A percentile compares a stretch with the other conserved stretches of the same genome.
Evolutionary conservation across 139 green algal genomes (phyloP).

Genomic region (Asterochloris erici): DNA sequence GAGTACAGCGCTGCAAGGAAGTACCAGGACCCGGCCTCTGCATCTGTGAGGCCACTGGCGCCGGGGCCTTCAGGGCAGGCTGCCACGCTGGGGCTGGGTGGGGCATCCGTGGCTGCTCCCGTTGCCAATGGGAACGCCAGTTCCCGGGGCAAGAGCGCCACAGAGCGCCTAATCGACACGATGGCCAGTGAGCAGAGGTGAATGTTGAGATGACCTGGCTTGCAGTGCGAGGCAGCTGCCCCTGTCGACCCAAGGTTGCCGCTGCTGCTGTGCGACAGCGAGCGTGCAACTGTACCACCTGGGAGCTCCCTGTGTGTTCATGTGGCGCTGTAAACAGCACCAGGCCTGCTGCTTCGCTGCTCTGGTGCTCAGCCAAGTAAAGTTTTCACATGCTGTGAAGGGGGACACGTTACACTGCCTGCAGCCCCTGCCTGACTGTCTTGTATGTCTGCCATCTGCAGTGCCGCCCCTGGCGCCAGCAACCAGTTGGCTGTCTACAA

Average conservation of each 20-base stretch:
- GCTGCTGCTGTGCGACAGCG: neutral
- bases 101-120: neutral
- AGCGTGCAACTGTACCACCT: neutral
- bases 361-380: neutral
- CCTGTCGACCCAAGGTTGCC: neutral
- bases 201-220: neutral
- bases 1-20: constrained; percentile 41
- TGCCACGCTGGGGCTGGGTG: neutral
- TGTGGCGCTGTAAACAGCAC: neutral
- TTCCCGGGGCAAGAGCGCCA: constrained; percentile 26
- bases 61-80: neutral
- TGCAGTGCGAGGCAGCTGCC: neutral
- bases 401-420: neutral
- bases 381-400: too few relatives aligned
- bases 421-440: neutral
- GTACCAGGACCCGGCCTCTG: constrained; percentile 8
- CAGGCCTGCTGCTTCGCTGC: neutral
- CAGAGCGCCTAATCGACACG: constrained; percentile 71
- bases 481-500: constrained; percentile 24
- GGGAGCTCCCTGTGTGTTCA: neutral
- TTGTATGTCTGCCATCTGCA: neutral
- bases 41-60: too few relatives aligned
- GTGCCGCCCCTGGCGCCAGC: neutral
- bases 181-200: constrained; percentile 35
- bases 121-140: constrained; percentile 1